Base-by-base conservation (phyloP, 768 basidiomycete genomes). In the Candolleomyces eurysporus region DNA sequence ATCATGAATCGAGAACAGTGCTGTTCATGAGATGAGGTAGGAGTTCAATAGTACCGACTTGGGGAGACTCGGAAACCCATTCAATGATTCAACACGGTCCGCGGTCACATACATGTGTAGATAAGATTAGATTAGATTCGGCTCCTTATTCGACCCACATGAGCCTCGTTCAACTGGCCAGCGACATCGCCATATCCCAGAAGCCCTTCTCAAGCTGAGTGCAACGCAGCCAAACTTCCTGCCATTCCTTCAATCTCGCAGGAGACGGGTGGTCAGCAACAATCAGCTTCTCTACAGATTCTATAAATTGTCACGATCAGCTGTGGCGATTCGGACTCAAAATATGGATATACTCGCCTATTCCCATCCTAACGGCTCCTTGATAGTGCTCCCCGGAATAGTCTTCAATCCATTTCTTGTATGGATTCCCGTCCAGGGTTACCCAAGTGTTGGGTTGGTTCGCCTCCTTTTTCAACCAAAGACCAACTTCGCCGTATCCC, bases 401-500 rank as follows among this genome's bases (percentile, higher is more conserved):
- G 62, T 92, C 92, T 40, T 90, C 83, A 64, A 90, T 89, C 90
- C 89, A 92, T 61, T 76, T 70, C 48, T 78, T 78, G 72, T 96
- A 97, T 5, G 86, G 84, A 67, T 96, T 96, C 0, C 82, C 84
- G 10, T 86, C 82, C 58, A 86, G 69, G 40, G 78, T 67, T 19
- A 90, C 82, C 81, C 86, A 87, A 21, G 78, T 82, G 26, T 77
- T 75, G n/a, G 66, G 70, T 10, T 75, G 77, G 45, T 65, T 67
- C 40, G 76, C 81, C 61, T 88, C 80, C 40, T 80, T 83, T 71
- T 86, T 82, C 36, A 98, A 76, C 88, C 93, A 92, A 45, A 92
- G 74, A 1, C 94, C 95, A 0, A 95, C 92, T 70, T 96, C 92
- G 11, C 95, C 95, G 69, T 97, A 98, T 2, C 95, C 96, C 0